Percentiles rank a stretch among this genome's conserved stretches.
Evolutionary conservation across 2,329 filamentous ascomycete species (phyloP).

Genomic region (Fonsecaea pedrosoi): DNA sequence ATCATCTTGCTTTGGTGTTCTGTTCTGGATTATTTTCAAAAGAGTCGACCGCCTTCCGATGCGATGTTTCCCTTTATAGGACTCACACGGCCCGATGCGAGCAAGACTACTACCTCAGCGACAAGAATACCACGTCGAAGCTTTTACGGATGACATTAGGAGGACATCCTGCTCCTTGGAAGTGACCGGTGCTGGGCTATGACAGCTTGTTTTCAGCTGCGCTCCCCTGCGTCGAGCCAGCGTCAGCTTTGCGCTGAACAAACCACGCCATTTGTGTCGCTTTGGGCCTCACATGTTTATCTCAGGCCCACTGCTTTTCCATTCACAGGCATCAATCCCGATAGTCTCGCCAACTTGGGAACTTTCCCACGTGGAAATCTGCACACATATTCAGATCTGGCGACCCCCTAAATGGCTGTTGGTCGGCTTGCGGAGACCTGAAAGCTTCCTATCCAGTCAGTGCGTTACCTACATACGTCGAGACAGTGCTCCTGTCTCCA

Average conservation of each 20-base stretch:
- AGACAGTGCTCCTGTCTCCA: neutral
- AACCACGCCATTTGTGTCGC: neutral
- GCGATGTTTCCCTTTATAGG: neutral
- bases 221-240: neutral
- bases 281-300: neutral
- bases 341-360: constrained; percentile 7
- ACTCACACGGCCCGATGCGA: neutral
- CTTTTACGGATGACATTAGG: neutral
- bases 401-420: neutral
- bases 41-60: neutral
- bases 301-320: constrained; percentile 12
- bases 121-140: neutral
- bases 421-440: neutral
- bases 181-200: neutral
- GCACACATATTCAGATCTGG: neutral
- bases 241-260: constrained; percentile 16
- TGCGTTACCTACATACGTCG: neutral
- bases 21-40: neutral
- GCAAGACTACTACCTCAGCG: neutral
- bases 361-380: constrained; percentile 19
- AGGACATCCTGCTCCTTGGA: neutral
- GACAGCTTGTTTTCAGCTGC: neutral
- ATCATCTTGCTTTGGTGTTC: neutral
- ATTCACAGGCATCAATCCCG: constrained; percentile 13
- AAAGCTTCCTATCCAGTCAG: neutral